Base-by-base conservation (phyloP, 805 yeast species). In the Candida vaughaniae region DNA sequence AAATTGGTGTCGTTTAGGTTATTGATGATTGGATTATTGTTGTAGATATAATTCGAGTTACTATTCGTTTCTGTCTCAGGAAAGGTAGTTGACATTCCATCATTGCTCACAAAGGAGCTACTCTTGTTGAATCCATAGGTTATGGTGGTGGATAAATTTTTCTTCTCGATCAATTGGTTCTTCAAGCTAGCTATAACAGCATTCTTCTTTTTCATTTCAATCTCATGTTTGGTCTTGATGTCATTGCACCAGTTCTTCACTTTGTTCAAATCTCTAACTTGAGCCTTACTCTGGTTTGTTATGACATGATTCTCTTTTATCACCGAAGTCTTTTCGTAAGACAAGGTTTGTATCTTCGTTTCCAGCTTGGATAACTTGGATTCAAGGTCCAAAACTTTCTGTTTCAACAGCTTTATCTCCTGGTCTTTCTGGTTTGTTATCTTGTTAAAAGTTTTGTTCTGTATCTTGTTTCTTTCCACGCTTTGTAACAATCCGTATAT, bases 121-220 rank as follows among this genome's bases (percentile, higher is more conserved):
- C 15, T 14, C 12, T 25, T 22, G 17, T 22, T 23, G 15, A 49
- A 39, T 2, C 66, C 69, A 39, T 53, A 59, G 1, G 55, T 48
- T 10, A 53, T 45, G 1, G 57, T 48, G 6, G 58, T 48, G 4
- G 66, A 54, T 6, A 64, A 35, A 25, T 60, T 57, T 12, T 64
- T 53, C 28, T 56, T 55, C 6, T 66, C 69, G 18, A 65, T 41
- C 14, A 68, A 46, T 40, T 53, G 59, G 39, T 60, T 57, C 33
- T 60, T 64, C 39, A 68, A 56, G 20, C 48, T 54, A 29, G 57
- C 55, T 15, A 64, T 59, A 33, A 64, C 64, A 19, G 57, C 22
- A 14, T 54, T 52, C 40, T 62, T 58, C 39, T 52, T 55, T 43
- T 64, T 59, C 31, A 64, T 32, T 39, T 66, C 71, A 5, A 64